Conservation (phyloP, 2,329 filamentous ascomycete genomes). For the Penicillium sp. region DNA sequence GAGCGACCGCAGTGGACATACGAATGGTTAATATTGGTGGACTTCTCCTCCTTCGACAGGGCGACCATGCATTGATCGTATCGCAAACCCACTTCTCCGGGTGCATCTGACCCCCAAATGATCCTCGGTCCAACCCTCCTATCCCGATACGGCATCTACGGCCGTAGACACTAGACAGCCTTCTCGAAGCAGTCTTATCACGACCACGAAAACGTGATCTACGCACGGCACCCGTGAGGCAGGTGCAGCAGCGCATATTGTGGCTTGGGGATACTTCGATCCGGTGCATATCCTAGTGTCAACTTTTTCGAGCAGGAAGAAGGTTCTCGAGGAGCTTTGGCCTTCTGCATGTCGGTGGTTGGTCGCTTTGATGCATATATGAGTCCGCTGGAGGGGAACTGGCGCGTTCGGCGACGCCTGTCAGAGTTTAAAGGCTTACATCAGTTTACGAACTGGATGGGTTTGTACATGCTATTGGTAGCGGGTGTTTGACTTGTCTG, state of each 20-base stretch:
- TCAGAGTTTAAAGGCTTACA: conserved; percentile 25
- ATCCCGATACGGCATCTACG: background rate
- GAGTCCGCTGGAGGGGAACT: conserved; percentile 16
- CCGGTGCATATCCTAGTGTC: conserved; percentile 16
- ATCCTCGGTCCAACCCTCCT: background rate
- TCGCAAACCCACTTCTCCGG: conserved; percentile 10
- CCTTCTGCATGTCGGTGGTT: conserved; percentile 14
- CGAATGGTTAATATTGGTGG: conserved; percentile 77
- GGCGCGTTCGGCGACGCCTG: conserved; percentile 19
- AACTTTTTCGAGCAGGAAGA: conserved; percentile 17
- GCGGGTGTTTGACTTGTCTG: background rate
- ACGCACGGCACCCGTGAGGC: conserved; percentile 18
- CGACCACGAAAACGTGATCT: conserved; percentile 3
- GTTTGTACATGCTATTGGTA: background rate
- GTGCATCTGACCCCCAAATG: conserved; percentile 19
- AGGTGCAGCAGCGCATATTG: conserved; percentile 22
- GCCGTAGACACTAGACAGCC: background rate
- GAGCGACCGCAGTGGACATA: conserved; percentile 63
- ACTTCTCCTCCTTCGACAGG: conserved; percentile 70
- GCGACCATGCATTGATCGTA: conserved; percentile 19
- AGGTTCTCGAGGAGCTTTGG: conserved; percentile 25
- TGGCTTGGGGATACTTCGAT: conserved; percentile 26
- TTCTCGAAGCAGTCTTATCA: conserved; percentile 12
- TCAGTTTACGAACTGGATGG: conserved; percentile 8
- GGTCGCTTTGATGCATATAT: conserved; percentile 26